Evolutionary conservation across 2,329 filamentous ascomycete genomes (phyloP), one percentile per base, ranked within the genome.

Genomic region (Cercospora zeae-maydis): DNA sequence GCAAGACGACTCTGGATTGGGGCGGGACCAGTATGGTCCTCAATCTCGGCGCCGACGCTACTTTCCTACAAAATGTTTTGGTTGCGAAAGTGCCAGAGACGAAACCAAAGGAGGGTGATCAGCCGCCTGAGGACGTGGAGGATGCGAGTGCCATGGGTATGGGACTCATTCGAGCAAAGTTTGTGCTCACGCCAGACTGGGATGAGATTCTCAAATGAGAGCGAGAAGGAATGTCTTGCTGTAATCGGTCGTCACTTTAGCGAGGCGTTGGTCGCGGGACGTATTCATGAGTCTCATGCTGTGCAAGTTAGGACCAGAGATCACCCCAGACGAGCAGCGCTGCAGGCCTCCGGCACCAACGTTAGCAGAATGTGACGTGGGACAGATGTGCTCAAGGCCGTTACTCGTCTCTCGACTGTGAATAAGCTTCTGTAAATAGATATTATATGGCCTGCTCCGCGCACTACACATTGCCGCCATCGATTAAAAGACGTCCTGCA

Each of bases 81-180:
- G 72, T 81, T 19, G 71, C 75, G 10, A 72, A 70, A 56, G 71
- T 75, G 16, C 69, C 69, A 24, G 73, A 72, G 13, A 72, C 51
- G 31, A 72, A 73, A 54, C 71, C 67, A 9, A 64, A 62, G 24
- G 58, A 58, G 24, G 66, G 61, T 16, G 60, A 62, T 33, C 58
- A 51, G 58, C 16, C 39, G 31, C 39, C 63, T 9, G 60, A 66
- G 51, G 55, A 61, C 61, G 65, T 55, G 61, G 65, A 71, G 11
- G 61, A 63, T 21, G 66, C 65, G 16, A 75, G 73, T 13, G 80
- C 79, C 1, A 82, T 81, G 74, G 81, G 81, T 2, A 83, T 88
- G 77, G 86, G 85, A 8, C 81, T 86, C 69, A 78, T 88, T n/a
- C 84, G 82, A 73, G 84, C 83, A 59, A 88, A 87, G 74, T 87